Evolutionary conservation across 345 rosid genomes (phyloP), one percentile per base, ranked within the genome.

Genomic region (Eucalyptus paniculata): DNA sequence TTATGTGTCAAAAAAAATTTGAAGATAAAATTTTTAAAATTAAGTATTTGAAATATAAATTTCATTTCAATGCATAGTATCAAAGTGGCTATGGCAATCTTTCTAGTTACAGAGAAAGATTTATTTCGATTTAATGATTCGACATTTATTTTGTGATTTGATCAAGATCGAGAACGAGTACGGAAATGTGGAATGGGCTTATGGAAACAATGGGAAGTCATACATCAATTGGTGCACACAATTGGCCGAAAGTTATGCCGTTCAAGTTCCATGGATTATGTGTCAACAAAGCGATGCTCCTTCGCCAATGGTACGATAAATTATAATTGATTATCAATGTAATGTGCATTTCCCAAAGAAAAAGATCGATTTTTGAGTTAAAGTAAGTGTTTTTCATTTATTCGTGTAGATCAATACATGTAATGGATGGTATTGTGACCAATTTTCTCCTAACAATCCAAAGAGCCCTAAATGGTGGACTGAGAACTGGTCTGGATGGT

Each of bases 401-500:
- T 17, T 42, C 8, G 6, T 67, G 47, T 86, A 94, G 94, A 89
- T 94, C 12, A 87, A 88, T 26, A 91, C 94, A 37, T 93, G 94
- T 86, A 93, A 93, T 88, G 94, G 94, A 0, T 93, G 67, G 67
- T 94, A 94, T 53, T 92, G 95, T 44, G 94, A 94, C 81, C 40
- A 65, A 18, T 93, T 62, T 26, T 32, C 40, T 5, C 95, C 95
- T 6, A 89, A 89, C 23, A 90, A 54, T 30, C 32, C 88, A 2
- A 89, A 87, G 34, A 91, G 82, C 17, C 95, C 95, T 9, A 94
- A 93, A 87, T 91, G 91, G 87, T 94, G 94, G 93, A 94, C 95
- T 15, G 95, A 94, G 88, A 93, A 92, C 30, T 94, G 93, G 94
- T 91, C 88, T 5, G 94, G 94, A 40, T 94, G 93, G 95, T 92